Percentiles rank a stretch among this genome's conserved stretches.
These are phyloP conservation scores for Fusarium sarcochroum DNA, from an alignment of 2,329 filamentous ascomycete genomes.

Conservation along the genomic window DNA sequence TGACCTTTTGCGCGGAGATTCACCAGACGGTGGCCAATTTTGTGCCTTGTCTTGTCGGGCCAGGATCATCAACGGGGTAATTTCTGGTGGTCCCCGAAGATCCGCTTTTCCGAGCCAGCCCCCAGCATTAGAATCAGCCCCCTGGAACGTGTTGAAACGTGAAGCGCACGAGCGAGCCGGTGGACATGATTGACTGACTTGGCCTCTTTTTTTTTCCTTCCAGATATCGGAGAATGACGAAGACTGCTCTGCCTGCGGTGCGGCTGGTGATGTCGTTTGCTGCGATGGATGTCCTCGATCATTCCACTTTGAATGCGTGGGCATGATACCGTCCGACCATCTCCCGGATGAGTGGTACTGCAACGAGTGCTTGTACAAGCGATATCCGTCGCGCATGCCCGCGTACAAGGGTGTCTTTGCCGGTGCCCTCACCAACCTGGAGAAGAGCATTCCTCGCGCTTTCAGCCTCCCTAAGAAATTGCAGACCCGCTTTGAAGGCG, in stretches of 20 bases:
- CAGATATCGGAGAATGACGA: slow-evolving; percentile 83
- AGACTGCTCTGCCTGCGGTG: slow-evolving; percentile 87
- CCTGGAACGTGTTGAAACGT: slow-evolving; percentile 31
- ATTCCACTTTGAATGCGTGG: slow-evolving; percentile 91
- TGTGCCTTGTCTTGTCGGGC: slow-evolving; percentile 26
- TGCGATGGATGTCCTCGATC: slow-evolving; percentile 93
- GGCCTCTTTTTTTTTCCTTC: slow-evolving; percentile 16
- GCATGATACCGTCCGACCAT: slow-evolving; percentile 79
- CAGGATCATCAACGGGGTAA: slow-evolving; percentile 39
- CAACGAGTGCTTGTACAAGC: slow-evolving; percentile 73
- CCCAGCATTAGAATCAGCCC: slow-evolving; percentile 35
- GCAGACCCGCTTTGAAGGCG: slow-evolving; percentile 83
- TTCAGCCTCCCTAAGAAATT: slow-evolving; percentile 80
- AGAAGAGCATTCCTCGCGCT: slow-evolving; percentile 78
- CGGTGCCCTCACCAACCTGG: slow-evolving; percentile 73
- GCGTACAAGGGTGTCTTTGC: slow-evolving; percentile 71
- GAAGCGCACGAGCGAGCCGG: slow-evolving; percentile 28
- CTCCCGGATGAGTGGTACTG: slow-evolving; percentile 89
- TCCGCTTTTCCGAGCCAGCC: slow-evolving; percentile 49
- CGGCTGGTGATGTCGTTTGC: slow-evolving; percentile 87
- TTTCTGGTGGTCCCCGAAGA: slow-evolving; percentile 47
- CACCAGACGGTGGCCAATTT: slow-evolving; percentile 39
- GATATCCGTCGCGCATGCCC: slow-evolving; percentile 62
- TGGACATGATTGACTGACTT: slow-evolving; percentile 52
- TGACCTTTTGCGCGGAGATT: slow-evolving; percentile 17